Evolutionary conservation across 2,329 filamentous ascomycete genomes (phyloP), one percentile per base, ranked within the genome.

Genomic region (Allantophomopsis lycopodina): DNA sequence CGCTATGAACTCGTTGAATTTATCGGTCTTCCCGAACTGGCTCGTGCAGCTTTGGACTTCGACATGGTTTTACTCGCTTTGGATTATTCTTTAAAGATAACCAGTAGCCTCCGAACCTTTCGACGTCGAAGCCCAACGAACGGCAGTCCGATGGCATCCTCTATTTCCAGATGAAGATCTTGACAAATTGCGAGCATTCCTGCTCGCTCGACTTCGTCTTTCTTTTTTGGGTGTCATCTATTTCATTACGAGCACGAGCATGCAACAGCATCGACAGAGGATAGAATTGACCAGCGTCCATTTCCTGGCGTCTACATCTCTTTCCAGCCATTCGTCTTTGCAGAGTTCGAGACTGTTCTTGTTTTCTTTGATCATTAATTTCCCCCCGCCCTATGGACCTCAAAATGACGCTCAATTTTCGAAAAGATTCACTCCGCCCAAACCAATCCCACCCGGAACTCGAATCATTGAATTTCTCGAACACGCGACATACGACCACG

Each of bases 61-160:
- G 43, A 42, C 45, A 46, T 54, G 49, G 48, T 47, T 44, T 48
- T 50, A 51, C 46, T 44, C 44, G 43, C 38, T 31, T 23, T 18
- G 23, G 20, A 32, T 34, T 20, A 11, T 38, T 42, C 37, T 18
- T 15, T 16, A 30, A 33, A 7, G 18, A 33, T n/a, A 14, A 15
- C 36, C 23, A 23, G 28, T 33, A 41, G 15, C 39, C 35, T 33
- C 31, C 39, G 50, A 47, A 46, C 46, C 47, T 38, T 42, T 42
- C 47, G 38, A 44, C 40, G 42, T 49, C 44, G 38, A 43, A 49
- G 51, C 23, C 43, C 42, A 50, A 55, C 55, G 55, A 56, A 57
- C 53, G 55, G 54, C 54, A 53, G 42, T 52, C 45, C 54, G 53
- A 55, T 55, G 52, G 47, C 47, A 54, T 48, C 31, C 32, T 34